Percentiles rank a stretch among this genome's conserved stretches.
Evolutionary conservation across 768 basidiomycete genomes (phyloP).

Genomic region (Mycena rosella): DNA sequence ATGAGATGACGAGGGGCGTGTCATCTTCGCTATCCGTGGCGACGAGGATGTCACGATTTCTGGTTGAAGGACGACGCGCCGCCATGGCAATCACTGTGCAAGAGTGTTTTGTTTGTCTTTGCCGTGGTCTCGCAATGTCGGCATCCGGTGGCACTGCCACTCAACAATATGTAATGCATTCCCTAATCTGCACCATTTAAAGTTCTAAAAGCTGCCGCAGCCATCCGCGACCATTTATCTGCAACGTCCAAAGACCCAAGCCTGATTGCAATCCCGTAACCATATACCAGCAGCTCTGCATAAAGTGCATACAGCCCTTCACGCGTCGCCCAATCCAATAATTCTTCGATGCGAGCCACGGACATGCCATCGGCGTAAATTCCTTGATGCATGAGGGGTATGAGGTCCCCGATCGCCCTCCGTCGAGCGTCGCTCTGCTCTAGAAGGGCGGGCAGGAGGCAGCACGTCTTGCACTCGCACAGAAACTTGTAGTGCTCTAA

Average conservation of each 20-base stretch:
- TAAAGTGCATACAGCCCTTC: constrained; percentile 25
- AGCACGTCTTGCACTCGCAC: constrained; percentile 26
- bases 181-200: constrained; percentile 27
- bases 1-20: constrained; percentile 7
- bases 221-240: constrained; percentile 24
- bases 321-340: constrained; percentile 7
- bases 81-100: background rate
- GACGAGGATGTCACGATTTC: constrained; percentile 7
- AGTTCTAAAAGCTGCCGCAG: constrained; percentile 9
- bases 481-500: constrained; percentile 29
- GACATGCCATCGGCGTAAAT: constrained; percentile 19
- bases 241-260: background rate
- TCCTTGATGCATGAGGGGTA: constrained; percentile 25
- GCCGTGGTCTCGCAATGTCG: too few relatives aligned
- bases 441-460: constrained; percentile 5
- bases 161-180: too few relatives aligned
- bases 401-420: constrained; percentile 16
- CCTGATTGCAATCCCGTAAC: constrained; percentile 13
- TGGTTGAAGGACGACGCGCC: constrained; percentile 13
- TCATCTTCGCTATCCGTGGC: constrained; percentile 19
- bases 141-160: too few relatives aligned
- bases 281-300: constrained; percentile 25
- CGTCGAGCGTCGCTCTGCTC: constrained; percentile 22
- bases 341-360: constrained; percentile 17
- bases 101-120: too few relatives aligned